phyloP scores from a whole-genome alignment of 495 filamentous ascomycete species.

The Umbilicaria muhlenbergii region DNA sequence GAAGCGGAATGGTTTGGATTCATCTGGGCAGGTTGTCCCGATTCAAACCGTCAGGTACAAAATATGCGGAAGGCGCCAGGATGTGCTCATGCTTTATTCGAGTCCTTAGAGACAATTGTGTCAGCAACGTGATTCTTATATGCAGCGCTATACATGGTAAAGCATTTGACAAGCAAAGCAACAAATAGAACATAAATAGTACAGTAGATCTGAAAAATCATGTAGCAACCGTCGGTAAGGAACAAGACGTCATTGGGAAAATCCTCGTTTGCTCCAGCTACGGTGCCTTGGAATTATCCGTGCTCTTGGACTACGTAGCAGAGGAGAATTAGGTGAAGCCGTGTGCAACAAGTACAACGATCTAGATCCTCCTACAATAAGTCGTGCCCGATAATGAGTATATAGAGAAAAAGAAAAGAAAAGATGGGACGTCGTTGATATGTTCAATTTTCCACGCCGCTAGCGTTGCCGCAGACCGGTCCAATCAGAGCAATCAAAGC shows the following conservation, averaged over 20 bases:
- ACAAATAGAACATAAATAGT: neutral
- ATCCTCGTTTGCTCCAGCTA: conserved; percentile 52
- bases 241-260: conserved; percentile 35
- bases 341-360: conserved; percentile 12
- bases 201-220: conserved; percentile 4
- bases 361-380: conserved; percentile 74
- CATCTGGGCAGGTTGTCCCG: too few species aligned
- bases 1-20: too few species aligned
- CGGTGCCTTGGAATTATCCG: conserved; percentile 29
- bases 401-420: neutral
- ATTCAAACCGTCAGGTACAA: too few species aligned
- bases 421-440: neutral
- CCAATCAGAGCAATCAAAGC: too few species aligned
- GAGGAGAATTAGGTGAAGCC: conserved; percentile 36
- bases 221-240: conserved; percentile 52
- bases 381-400: conserved; percentile 41
- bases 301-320: conserved; percentile 48
- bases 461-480: neutral
- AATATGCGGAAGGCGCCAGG: too few species aligned
- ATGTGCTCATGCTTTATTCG: too few species aligned
- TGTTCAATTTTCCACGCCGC: neutral
- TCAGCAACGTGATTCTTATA: too few species aligned
- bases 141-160: neutral
- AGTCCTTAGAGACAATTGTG: too few species aligned
- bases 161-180: neutral